Evolutionary conservation across 2,329 filamentous ascomycete genomes (phyloP), one percentile per base, ranked within the genome.

Genomic region (Aspergillus udagawae): DNA sequence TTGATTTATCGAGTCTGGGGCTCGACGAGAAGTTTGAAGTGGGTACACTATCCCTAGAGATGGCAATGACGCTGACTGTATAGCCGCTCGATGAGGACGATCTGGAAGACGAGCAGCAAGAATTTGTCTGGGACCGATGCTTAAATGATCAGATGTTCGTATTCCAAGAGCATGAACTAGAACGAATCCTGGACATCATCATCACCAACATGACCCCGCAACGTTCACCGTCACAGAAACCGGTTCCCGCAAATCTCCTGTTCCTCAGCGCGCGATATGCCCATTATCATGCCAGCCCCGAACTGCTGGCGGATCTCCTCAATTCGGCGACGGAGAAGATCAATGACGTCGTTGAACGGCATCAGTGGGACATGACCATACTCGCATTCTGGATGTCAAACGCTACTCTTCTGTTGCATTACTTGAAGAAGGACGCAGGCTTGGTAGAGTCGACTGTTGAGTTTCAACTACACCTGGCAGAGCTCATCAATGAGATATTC

Each of bases 341-440:
- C 67, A 97, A 97, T 70, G 88, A 92, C 51, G 91, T 97, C 29
- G 92, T 99, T n/a, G 94, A 97, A 74, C 85, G 85, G 60, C 87
- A 93, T 69, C 94, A 99, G 71, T 97, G 94, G 94, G 94, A 99
- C 71, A 99, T 99, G 94, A 99, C 94, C 0, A 96, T 99, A 64
- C 80, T 99, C 41, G 94, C 94, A 2, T 99, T 99, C 71, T 99
- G 94, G 94, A 92, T 97, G 68, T 97, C 94, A 1, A 99, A 99
- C 73, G 92, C 91, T 8, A 99, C 94, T 0, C 78, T 99, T 42
- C 79, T 99, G n/a, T 79, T 97, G 53, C 93, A 99, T 74, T 99
- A 99, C 71, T 80, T 99, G 54, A 97, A 96, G 73, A 99, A 99
- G 75, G 94, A 99, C 66, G 78, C 83, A 5, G 92, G 91, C 0